Evolutionary conservation across 352 stramenopile genomes (phyloP).

Genomic region (Pythium vanterpoolii): DNA sequence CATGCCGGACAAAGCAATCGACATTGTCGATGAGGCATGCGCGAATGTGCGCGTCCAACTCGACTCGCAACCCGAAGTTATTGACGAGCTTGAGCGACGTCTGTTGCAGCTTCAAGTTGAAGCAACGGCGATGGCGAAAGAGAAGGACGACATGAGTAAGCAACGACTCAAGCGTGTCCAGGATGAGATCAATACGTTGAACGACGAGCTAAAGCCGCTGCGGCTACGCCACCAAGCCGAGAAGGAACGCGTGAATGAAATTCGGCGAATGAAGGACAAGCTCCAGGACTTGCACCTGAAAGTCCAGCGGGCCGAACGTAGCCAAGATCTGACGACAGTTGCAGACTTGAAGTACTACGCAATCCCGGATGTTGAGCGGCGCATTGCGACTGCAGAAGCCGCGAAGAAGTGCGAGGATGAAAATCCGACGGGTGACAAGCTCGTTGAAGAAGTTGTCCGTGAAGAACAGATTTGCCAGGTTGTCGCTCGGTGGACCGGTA

Average conservation of each 20-base stretch:
- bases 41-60: conserved; percentile 91
- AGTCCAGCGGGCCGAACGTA: conserved; percentile 91
- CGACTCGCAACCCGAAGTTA: conserved; percentile 94
- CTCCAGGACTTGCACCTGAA: conserved; percentile 91
- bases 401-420: conserved; percentile 68
- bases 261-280: conserved; percentile 93
- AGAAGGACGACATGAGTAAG: conserved; percentile 94
- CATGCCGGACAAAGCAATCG: conserved; percentile 94
- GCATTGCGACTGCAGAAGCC: conserved; percentile 76
- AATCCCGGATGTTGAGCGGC: conserved; percentile 91
- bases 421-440: conserved; percentile 48
- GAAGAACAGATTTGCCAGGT: conserved; percentile 89
- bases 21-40: conserved; percentile 94
- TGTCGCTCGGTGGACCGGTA: conserved; percentile 88
- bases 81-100: conserved; percentile 94
- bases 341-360: conserved; percentile 96
- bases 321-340: conserved; percentile 93
- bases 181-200: conserved; percentile 88
- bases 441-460: conserved; percentile 85
- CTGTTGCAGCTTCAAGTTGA: conserved; percentile 97
- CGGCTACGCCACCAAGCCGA: conserved; percentile 90
- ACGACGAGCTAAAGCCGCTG: conserved; percentile 90
- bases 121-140: conserved; percentile 88
- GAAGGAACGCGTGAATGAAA: conserved; percentile 90
- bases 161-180: conserved; percentile 89